These are phyloP conservation scores for Arachis hypogaea DNA, from an alignment of 306 rosid species.

Conservation along the genomic window DNA sequence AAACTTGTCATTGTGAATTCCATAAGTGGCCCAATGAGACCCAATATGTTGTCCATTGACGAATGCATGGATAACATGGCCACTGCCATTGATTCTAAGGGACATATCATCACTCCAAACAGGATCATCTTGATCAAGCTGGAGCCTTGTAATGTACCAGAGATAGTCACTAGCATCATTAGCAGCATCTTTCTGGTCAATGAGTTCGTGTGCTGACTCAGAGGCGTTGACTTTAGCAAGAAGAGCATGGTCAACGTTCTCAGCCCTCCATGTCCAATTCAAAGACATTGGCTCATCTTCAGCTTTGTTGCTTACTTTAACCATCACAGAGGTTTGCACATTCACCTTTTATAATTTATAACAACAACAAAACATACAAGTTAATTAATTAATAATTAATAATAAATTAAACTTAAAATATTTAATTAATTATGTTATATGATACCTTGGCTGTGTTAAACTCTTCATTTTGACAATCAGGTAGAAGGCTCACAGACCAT, in stretches of 20 bases:
- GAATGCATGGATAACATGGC: constrained; percentile 56
- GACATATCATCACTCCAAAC: constrained; percentile 49
- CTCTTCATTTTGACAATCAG: constrained; percentile 51
- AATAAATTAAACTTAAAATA: too few relatives aligned
- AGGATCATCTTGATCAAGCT: constrained; percentile 46
- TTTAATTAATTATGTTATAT: background rate
- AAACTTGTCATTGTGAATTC: constrained; percentile 36
- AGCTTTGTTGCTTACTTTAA: constrained; percentile 39
- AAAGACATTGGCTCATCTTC: constrained; percentile 49
- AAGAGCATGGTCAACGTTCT: constrained; percentile 41
- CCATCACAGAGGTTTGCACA: constrained; percentile 60
- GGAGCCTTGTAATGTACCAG: constrained; percentile 67
- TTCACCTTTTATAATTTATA: constrained; percentile 42
- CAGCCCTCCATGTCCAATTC: constrained; percentile 63
- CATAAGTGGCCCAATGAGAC: constrained; percentile 52
- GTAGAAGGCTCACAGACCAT: constrained; percentile 72
- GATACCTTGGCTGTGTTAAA: constrained; percentile 62
- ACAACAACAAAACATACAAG: background rate
- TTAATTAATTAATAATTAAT: too few relatives aligned
- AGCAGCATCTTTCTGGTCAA: constrained; percentile 56
- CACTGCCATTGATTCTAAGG: constrained; percentile 49
- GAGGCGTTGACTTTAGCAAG: constrained; percentile 31
- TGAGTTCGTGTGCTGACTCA: constrained; percentile 9
- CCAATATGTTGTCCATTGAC: constrained; percentile 55
- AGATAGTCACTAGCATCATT: constrained; percentile 52